Percentiles rank a stretch among this genome's conserved stretches.
Conservation (phyloP, 2,329 filamentous ascomycete genomes). For the Exophiala sp. region DNA sequence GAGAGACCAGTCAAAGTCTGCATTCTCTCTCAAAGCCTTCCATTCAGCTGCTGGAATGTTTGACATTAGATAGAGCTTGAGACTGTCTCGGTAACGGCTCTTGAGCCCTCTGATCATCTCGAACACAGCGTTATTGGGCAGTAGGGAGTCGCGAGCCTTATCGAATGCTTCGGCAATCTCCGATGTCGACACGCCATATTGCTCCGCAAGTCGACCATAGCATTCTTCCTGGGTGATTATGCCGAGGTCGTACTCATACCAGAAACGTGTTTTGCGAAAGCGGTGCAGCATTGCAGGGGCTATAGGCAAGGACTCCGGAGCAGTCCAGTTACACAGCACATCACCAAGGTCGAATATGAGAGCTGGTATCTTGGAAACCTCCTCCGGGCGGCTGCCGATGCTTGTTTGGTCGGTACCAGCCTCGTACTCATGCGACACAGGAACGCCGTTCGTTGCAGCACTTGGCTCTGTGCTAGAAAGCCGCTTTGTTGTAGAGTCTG, state of each 20-base stretch:
- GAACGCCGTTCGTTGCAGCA: neutral
- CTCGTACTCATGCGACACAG: neutral
- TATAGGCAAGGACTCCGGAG: conserved; percentile 2
- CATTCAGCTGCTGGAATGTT: conserved; percentile 9
- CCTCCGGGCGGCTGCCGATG: neutral
- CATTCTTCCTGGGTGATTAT: conserved; percentile 6
- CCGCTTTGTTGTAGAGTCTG: neutral
- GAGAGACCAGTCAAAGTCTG: conserved; percentile 4
- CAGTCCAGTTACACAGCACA: conserved; percentile 9
- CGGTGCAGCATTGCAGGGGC: conserved; percentile 7
- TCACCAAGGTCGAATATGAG: conserved; percentile 8
- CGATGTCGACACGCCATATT: conserved; percentile 1
- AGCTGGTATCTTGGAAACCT: neutral
- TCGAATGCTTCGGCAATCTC: conserved; percentile 8
- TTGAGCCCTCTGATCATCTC: conserved; percentile 6
- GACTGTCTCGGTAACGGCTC: neutral
- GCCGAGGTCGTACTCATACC: conserved; percentile 9
- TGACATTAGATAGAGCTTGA: conserved; percentile 8
- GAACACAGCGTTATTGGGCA: conserved; percentile 5
- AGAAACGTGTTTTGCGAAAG: conserved; percentile 7
- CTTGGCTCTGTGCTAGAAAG: neutral
- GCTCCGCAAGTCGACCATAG: conserved; percentile 1
- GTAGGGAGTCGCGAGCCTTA: conserved; percentile 3
- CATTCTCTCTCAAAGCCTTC: conserved; percentile 2
- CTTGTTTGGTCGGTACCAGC: neutral